These are phyloP conservation scores for Pseudozyma pruni DNA, from an alignment of 1,284 basidiomycete species.

Conservation along the genomic window DNA sequence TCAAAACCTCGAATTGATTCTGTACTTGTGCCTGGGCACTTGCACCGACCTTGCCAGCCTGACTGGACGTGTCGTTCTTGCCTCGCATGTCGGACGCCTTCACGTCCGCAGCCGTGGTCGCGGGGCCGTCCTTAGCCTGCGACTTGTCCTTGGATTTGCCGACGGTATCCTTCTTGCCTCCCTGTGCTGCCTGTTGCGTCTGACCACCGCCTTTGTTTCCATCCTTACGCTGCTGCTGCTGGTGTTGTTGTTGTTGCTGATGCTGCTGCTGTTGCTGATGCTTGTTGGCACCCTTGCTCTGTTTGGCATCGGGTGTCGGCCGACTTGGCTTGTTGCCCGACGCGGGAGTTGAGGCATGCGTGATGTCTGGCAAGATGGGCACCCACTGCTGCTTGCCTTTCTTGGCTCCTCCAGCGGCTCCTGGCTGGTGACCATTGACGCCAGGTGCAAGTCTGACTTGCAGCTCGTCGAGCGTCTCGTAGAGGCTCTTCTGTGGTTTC, in stretches of 20 bases:
- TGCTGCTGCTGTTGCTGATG: conserved; percentile 5
- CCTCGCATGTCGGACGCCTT: conserved; percentile 3
- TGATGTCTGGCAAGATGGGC: conserved; percentile 52
- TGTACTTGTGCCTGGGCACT: not conserved
- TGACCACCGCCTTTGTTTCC: conserved; percentile 9
- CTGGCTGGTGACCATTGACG: conserved; percentile 7
- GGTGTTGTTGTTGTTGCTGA: conserved; percentile 17
- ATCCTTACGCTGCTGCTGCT: conserved; percentile 18
- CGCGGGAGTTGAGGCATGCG: conserved; percentile 16
- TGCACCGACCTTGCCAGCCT: not conserved
- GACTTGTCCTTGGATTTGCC: conserved; percentile 6
- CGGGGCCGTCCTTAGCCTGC: conserved; percentile 4
- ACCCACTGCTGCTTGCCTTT: conserved; percentile 59
- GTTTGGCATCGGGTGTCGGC: conserved; percentile 6
- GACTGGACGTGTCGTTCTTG: not conserved
- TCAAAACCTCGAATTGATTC: not conserved
- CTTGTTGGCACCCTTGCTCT: conserved; percentile 16
- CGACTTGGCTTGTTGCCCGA: conserved; percentile 7
- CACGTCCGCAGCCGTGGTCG: not conserved
- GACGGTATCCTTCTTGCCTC: conserved; percentile 6
- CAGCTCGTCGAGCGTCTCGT: conserved; percentile 44
- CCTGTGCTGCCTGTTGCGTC: conserved; percentile 3
- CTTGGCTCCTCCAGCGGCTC: conserved; percentile 11
- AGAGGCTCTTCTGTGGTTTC: conserved; percentile 25
- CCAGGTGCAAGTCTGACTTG: conserved; percentile 38